A percentile compares a stretch with the other conserved stretches of the same genome.
These are phyloP conservation scores for Arthrinium phaeospermum DNA, from an alignment of 2,329 filamentous ascomycete species.

Conservation along the genomic window DNA sequence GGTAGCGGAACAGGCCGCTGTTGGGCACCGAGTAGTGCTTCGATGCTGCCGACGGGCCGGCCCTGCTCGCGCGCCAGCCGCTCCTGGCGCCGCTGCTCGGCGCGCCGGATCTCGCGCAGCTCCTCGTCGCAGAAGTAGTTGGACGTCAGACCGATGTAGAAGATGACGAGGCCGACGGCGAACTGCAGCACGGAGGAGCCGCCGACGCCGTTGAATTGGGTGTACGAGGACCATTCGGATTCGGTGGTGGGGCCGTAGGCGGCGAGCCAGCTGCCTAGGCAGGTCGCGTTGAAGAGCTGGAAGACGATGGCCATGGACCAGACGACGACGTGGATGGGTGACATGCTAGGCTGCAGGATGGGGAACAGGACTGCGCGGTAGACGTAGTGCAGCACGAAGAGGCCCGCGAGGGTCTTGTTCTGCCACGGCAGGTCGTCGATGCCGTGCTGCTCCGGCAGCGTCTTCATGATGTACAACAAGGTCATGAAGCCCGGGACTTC, in stretches of 20 bases:
- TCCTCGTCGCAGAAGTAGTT: conserved; percentile 93
- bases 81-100: conserved; percentile 66
- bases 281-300: conserved; percentile 81
- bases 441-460: conserved; percentile 64
- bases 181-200: conserved; percentile 52
- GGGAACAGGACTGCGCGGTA: conserved; percentile 89
- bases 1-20: conserved; percentile 79
- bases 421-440: conserved; percentile 72
- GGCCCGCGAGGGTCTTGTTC: conserved; percentile 75
- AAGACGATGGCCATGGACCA: conserved; percentile 70
- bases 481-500: conserved; percentile 80
- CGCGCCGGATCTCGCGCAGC: conserved; percentile 82
- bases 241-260: conserved; percentile 76
- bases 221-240: conserved; percentile 49
- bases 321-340: conserved; percentile 78
- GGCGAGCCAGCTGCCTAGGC: conserved; percentile 79
- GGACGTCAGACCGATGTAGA: conserved; percentile 74
- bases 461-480: conserved; percentile 79
- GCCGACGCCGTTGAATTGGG: conserved; percentile 35
- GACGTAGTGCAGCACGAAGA: conserved; percentile 83
- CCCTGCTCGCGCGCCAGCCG: conserved; percentile 42
- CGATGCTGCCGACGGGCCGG: conserved; percentile 52
- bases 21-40: conserved; percentile 90
- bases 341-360: conserved; percentile 88
- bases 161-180: conserved; percentile 72